These are phyloP conservation scores for Lentinula sp. DNA, from an alignment of 768 basidiomycete genomes.

Conservation along the genomic window DNA sequence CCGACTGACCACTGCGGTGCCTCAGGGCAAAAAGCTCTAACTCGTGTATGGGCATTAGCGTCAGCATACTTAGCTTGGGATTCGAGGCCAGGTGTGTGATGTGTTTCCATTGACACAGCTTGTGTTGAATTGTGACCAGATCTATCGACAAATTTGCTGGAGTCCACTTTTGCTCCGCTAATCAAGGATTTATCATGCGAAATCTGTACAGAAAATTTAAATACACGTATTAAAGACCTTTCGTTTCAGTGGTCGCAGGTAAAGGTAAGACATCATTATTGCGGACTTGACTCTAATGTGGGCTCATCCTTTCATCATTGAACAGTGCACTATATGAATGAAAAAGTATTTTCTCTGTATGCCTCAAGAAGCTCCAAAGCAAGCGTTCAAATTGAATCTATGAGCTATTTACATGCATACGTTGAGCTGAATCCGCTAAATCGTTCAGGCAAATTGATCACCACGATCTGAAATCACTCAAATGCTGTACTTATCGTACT, in stretches of 20 bases:
- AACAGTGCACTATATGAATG: too few species aligned
- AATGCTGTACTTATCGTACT: too few species aligned
- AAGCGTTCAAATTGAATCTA: too few species aligned
- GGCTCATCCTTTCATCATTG: background rate
- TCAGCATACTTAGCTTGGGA: conserved; percentile 84
- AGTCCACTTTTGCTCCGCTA: conserved; percentile 64
- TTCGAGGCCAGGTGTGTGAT: conserved; percentile 59
- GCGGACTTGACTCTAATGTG: background rate
- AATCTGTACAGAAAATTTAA: conserved; percentile 53
- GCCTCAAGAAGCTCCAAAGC: too few species aligned
- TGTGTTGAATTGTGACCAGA: conserved; percentile 36
- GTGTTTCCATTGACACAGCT: background rate
- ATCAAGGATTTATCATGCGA: conserved; percentile 65
- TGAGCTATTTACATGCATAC: too few species aligned
- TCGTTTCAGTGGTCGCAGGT: conserved; percentile 74
- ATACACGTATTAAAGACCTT: conserved; percentile 61
- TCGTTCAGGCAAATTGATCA: too few species aligned
- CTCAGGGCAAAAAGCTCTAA: conserved; percentile 70
- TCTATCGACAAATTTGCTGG: conserved; percentile 66
- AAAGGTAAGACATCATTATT: conserved; percentile 39
- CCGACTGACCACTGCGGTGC: conserved; percentile 65
- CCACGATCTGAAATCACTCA: too few species aligned
- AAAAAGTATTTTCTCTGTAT: too few species aligned
- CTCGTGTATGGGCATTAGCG: conserved; percentile 77
- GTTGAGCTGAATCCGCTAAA: too few species aligned